Evolutionary conservation across 306 rosid species (phyloP).

Genomic region (Citrullus colocynthis): DNA sequence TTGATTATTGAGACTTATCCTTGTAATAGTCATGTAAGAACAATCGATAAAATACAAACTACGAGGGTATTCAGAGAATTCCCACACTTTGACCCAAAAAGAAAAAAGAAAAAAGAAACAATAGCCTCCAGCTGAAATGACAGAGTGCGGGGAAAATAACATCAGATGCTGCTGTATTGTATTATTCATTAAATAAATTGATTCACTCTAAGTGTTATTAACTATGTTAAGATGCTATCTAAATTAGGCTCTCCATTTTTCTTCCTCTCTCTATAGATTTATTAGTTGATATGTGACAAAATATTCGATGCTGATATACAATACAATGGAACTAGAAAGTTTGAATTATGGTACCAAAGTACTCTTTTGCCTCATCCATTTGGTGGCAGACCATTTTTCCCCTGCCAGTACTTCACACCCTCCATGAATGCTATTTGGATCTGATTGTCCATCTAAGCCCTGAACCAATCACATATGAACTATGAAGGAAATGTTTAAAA

Average conservation of each 20-base stretch:
- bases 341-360: not conserved
- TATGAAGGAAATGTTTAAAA: not conserved
- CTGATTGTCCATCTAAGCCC: conserved; percentile 44
- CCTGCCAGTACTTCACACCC: conserved; percentile 43
- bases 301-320: not conserved
- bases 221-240: conserved; percentile 3
- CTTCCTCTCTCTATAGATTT: not conserved
- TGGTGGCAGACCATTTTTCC: conserved; percentile 56
- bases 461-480: not conserved
- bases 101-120: not conserved
- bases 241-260: not conserved
- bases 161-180: not conserved
- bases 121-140: not conserved
- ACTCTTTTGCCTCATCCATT: conserved; percentile 52
- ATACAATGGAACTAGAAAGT: not conserved
- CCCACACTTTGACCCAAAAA: not conserved
- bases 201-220: not conserved
- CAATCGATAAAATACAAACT: not conserved
- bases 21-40: not conserved
- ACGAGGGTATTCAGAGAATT: not conserved
- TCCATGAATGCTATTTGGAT: conserved; percentile 44
- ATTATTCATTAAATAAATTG: not conserved
- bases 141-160: not conserved
- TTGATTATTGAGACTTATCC: not conserved
- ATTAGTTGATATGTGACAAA: not conserved